Evolutionary conservation across 345 rosid species (phyloP), one percentile per base, ranked within the genome.

Genomic region (Eucalyptus marginata): DNA sequence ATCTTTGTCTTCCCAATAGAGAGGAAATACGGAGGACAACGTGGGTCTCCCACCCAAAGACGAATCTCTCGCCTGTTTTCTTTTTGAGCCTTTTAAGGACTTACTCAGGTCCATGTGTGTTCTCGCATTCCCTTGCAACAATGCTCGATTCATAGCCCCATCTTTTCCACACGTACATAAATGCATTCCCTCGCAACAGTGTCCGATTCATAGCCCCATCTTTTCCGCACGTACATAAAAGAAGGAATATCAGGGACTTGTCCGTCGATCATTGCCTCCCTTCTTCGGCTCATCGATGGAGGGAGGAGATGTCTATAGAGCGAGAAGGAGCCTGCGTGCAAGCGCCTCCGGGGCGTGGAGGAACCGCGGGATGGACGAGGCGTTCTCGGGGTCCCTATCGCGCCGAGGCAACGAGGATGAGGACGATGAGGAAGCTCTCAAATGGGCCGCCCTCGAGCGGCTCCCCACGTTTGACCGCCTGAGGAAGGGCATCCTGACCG

Each of bases 361-460:
- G 87, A 90, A 87, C 66, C 27, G 27, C 27, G 27, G 84, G 18
- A 59, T 71, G 22, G 17, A 9, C 47, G 92, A 92, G 4, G 94
- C 68, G 14, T 94, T 93, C 79, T 93, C 95, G 24, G 83, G 87
- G 88, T 94, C 96, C 15, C 89, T 87, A 4, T 89, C 88, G 2
- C 79, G 93, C 51, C 84, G 84, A 76, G 29, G 93, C 13, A 91
- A 91, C 6, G 95, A 92, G 71, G 94, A 91, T 7, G 95, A 93
- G 13, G 81, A 92, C 68, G 95, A 95, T 50, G 95, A 95, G 80
- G 95, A 94, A 58, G 95, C 95, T 49, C 91, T 95, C 31, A 91
- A 86, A 81, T 95, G 95, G 95, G 95, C 96, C 7, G 96, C 95
- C 15, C 90, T 95, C 4, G 95, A 95, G 92, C 93, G 84, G 90